phyloP scores from a whole-genome alignment of 192 early-diverging fungal genomes.

The Chytriomyces hyalinus region DNA sequence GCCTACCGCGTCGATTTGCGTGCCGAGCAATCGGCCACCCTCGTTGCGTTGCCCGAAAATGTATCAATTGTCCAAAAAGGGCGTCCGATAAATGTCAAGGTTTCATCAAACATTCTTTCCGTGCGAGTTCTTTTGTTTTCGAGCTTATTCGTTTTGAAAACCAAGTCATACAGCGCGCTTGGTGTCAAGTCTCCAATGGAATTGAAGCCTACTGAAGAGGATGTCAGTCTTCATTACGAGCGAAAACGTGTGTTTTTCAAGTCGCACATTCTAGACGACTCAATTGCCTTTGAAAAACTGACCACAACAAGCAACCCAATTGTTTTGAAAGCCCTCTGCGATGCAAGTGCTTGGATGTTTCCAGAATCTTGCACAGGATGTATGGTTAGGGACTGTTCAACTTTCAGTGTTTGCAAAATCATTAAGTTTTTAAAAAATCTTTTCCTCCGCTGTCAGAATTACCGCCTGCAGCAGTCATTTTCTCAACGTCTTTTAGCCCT shows the following conservation, averaged over 20 bases:
- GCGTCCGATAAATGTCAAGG: background rate
- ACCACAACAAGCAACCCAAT: background rate
- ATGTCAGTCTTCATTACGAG: conserved; percentile 3
- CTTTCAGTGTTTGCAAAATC: background rate
- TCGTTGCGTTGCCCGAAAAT: background rate
- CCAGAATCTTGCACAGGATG: conserved; percentile 4
- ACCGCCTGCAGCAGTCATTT: conserved; percentile 21
- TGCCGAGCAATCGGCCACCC: background rate
- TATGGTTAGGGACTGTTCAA: background rate
- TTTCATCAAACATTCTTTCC: background rate
- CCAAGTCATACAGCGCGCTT: background rate
- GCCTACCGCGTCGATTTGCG: background rate
- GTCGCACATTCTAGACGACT: conserved; percentile 8
- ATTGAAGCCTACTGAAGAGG: background rate
- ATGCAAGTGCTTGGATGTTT: conserved; percentile 7
- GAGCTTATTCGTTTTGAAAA: no score
- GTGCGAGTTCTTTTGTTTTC: no score
- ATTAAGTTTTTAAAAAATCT: background rate
- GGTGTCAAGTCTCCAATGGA: no score
- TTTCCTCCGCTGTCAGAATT: background rate
- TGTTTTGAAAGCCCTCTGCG: conserved; percentile 15
- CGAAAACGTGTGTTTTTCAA: conserved; percentile 7
- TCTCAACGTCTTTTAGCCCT: background rate
- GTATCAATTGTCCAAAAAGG: background rate
- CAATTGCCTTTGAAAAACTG: no score